These are phyloP conservation scores for Gliomastix tumulicola DNA, from an alignment of 2,329 filamentous ascomycete species.

Conservation along the genomic window DNA sequence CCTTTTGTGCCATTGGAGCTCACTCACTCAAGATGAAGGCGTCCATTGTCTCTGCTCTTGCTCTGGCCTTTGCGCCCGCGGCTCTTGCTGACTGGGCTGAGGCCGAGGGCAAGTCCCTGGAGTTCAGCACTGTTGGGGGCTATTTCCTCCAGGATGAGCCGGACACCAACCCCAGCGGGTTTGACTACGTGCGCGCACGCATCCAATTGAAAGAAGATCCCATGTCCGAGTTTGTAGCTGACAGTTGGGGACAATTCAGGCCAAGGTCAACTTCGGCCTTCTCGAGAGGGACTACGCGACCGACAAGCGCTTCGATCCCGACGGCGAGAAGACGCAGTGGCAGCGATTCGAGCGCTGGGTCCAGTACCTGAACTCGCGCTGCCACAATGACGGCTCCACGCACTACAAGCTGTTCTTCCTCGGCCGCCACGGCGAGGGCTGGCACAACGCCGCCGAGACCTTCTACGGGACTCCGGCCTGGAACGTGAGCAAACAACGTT, in stretches of 20 bases:
- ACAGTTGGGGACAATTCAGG: no score
- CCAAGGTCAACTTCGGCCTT: constrained; percentile 56
- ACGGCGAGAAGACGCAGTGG: constrained; percentile 50
- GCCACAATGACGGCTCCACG: constrained; percentile 29
- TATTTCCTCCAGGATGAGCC: constrained; percentile 60
- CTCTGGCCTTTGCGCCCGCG: not conserved
- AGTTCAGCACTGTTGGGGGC: constrained; percentile 53
- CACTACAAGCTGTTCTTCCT: constrained; percentile 62
- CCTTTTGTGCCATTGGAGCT: not conserved
- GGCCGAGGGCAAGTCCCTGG: constrained; percentile 34
- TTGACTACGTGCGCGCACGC: constrained; percentile 53
- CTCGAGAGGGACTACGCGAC: constrained; percentile 55
- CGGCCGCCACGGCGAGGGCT: constrained; percentile 65
- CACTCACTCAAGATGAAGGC: not conserved
- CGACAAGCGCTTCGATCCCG: constrained; percentile 33
- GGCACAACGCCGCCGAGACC: constrained; percentile 54
- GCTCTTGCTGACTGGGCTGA: constrained; percentile 16
- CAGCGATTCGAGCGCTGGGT: constrained; percentile 56
- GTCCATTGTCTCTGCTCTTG: not conserved
- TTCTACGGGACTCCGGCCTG: constrained; percentile 63
- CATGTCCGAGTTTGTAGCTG: no score
- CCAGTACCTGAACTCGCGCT: constrained; percentile 39
- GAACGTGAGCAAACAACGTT: constrained; percentile 55
- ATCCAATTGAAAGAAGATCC: no score
- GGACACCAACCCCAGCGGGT: constrained; percentile 44